These are phyloP conservation scores for Globisporangium takayamanum DNA, from an alignment of 352 stramenopile species.

Conservation along the genomic window DNA sequence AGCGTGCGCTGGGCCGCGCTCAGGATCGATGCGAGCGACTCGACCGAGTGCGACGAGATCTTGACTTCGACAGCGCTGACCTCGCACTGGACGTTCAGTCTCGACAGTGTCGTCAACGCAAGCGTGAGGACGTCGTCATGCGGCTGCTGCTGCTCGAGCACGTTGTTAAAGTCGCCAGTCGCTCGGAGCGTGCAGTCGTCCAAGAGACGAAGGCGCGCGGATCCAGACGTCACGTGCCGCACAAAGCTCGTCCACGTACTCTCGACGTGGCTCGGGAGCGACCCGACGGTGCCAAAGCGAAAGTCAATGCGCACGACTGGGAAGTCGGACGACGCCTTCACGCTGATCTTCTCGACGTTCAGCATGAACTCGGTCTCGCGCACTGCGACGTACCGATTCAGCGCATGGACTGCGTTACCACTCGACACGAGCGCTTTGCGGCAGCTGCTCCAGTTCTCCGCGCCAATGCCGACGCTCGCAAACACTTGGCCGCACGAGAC, in stretches of 20 bases:
- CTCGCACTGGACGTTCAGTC: conserved; percentile 32
- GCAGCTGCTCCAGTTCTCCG: conserved; percentile 16
- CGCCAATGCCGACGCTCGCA: conserved; percentile 35
- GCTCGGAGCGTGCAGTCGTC: conserved; percentile 48
- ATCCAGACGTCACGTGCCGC: conserved; percentile 29
- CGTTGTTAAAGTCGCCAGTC: conserved; percentile 33
- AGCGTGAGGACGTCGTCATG: conserved; percentile 3
- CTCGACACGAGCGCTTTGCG: conserved; percentile 12
- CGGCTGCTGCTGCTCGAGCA: conserved; percentile 27
- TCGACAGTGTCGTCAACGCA: conserved; percentile 22
- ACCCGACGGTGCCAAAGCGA: conserved; percentile 25
- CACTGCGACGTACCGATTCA: conserved; percentile 37
- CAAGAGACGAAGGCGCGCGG: conserved; percentile 41
- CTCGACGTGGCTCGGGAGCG: conserved; percentile 27
- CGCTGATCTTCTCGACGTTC: conserved; percentile 50
- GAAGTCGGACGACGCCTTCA: conserved; percentile 39
- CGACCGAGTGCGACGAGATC: conserved; percentile 40
- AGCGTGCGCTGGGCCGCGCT: conserved; percentile 2
- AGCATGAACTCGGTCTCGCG: conserved; percentile 41
- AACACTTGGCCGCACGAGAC: conserved; percentile 57
- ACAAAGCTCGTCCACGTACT: conserved; percentile 51
- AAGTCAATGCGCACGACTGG: conserved; percentile 36
- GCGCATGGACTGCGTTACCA: conserved; percentile 23
- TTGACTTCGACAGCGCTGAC: conserved; percentile 38
- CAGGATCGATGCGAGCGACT: conserved; percentile 24